Evolutionary conservation across 768 basidiomycete species (phyloP), one percentile per base, ranked within the genome.

Genomic region (Tremella fuciformis): DNA sequence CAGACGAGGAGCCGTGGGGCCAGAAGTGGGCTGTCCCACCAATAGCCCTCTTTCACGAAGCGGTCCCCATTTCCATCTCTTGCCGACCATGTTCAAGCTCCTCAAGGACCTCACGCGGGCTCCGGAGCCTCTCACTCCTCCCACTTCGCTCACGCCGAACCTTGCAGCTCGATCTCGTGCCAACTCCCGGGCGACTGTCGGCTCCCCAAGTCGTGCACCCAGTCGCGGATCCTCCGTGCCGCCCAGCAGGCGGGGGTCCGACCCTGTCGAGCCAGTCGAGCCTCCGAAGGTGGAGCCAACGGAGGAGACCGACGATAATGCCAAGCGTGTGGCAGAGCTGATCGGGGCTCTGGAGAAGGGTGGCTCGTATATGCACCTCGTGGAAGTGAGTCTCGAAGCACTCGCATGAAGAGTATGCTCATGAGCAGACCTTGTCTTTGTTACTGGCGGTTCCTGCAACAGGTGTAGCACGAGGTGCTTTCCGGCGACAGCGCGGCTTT

Each of bases 81-180:
- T 6, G 29, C 29, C 29, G 11, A 34, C 29, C 29, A 76, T 76
- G 75, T 76, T 76, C 69, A 72, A 71, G 52, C 65, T 76, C 42
- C 60, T 71, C 48, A 73, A 69, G 59, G 73, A 70, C 39, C 64
- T 73, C 38, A 71, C 73, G 8, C 46, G 71, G 47, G 58, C 71
- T 15, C 73, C 69, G 15, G 64, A 65, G 40, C 57, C 59, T 15
- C 59, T 64, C 9, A 39, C 63, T 16, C 57, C 62, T n/a, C 58
- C 66, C 15, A 19, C 25, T n/a, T 55, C 8, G n/a, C 56, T 19
- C 46, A 53, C 13, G 25, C 50, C 39, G 1, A 38, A 46, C 16
- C 42, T 58, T 29, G 52, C 52, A 46, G 40, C 55, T 13, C 44
- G 46, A 48, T 37, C 24, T 9, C 46, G 60, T 29, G 34, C 56